phyloP scores from a whole-genome alignment of 2,329 filamentous ascomycete species.

The Ophiostoma sp. region DNA sequence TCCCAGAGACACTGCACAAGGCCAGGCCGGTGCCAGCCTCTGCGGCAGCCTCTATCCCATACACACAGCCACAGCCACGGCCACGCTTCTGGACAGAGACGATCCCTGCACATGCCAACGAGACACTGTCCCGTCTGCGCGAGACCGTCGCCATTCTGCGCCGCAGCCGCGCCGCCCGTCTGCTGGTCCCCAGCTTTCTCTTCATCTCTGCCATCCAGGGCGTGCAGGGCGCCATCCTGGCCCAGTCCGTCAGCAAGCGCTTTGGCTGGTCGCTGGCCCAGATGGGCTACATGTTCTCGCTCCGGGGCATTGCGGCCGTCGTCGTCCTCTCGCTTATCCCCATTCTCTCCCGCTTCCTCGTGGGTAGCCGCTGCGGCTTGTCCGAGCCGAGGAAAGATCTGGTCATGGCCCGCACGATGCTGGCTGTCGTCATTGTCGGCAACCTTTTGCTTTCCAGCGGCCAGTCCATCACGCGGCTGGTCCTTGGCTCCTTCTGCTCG shows the following conservation, averaged over 20 bases:
- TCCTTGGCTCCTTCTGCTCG: neutral
- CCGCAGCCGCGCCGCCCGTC: constrained; percentile 29
- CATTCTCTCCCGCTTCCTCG: neutral
- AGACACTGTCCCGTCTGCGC: neutral
- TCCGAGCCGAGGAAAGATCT: neutral
- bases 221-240: constrained; percentile 35
- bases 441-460: neutral
- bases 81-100: neutral
- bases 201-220: constrained; percentile 36
- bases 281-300: constrained; percentile 39
- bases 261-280: constrained; percentile 42
- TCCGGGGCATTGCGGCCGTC: constrained; percentile 38
- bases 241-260: constrained; percentile 42
- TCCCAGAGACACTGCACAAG: neutral
- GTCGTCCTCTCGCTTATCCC: constrained; percentile 31
- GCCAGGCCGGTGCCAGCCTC: neutral
- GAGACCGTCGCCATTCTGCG: neutral
- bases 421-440: neutral
- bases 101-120: neutral
- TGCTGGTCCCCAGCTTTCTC: constrained; percentile 39
- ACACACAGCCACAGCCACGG: neutral
- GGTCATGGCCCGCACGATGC: neutral
- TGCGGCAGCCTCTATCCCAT: neutral
- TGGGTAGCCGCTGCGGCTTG: neutral
- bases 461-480: neutral